Conservation (phyloP, 441 rosid species). For the Macaranga tanarius region DNA sequence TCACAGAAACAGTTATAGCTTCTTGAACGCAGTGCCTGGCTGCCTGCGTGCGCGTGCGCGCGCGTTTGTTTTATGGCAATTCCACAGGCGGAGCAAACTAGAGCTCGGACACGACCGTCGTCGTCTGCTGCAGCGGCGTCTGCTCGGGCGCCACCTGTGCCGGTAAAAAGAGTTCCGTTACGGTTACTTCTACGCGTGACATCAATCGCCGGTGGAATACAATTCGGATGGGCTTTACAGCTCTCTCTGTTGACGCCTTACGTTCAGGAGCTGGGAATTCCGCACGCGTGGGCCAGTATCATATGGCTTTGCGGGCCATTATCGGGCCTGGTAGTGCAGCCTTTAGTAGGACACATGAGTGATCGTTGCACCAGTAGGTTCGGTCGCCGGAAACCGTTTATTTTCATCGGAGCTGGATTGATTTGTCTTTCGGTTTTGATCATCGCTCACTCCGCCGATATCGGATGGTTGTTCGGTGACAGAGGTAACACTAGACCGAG, state of each 20-base stretch:
- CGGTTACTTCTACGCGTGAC: slow-evolving; percentile 79
- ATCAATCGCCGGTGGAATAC: slow-evolving; percentile 92
- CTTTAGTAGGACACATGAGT: slow-evolving; percentile 84
- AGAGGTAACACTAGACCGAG: slow-evolving; percentile 47
- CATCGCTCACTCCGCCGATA: slow-evolving; percentile 81
- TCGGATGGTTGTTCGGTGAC: slow-evolving; percentile 93
- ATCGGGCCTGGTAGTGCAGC: slow-evolving; percentile 86
- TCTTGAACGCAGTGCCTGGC: neutral
- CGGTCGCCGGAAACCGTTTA: slow-evolving; percentile 91
- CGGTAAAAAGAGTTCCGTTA: slow-evolving; percentile 47
- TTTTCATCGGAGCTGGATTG: slow-evolving; percentile 53
- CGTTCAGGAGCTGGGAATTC: slow-evolving; percentile 95
- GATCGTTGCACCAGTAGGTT: slow-evolving; percentile 81
- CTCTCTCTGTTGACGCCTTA: slow-evolving; percentile 89
- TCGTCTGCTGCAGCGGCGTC: slow-evolving; percentile 20
- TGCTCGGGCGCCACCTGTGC: slow-evolving; percentile 22
- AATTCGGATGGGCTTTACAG: slow-evolving; percentile 98
- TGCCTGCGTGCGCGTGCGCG: neutral
- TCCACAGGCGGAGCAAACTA: slow-evolving; percentile 40
- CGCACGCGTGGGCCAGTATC: slow-evolving; percentile 92
- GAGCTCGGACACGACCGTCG: slow-evolving; percentile 23
- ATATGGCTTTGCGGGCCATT: slow-evolving; percentile 98
- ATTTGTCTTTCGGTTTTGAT: slow-evolving; percentile 61
- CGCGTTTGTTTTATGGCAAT: slow-evolving; percentile 31
- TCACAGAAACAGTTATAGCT: neutral